phyloP scores from a whole-genome alignment of 2,329 filamentous ascomycete genomes.

The Escovopsis sp. region DNA sequence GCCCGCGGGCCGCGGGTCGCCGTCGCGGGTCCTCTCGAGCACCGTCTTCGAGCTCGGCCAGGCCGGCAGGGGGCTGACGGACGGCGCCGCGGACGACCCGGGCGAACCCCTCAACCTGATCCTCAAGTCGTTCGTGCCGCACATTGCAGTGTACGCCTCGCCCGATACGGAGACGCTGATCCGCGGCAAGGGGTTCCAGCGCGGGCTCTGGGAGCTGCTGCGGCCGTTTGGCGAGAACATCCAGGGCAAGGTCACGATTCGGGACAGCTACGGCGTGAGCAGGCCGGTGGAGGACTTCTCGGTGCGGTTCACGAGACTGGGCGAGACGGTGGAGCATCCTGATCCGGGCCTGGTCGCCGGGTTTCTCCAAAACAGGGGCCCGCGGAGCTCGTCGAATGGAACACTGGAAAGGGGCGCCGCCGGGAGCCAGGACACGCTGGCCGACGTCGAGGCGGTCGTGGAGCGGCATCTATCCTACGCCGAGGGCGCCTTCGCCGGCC shows the following conservation, averaged over 20 bases:
- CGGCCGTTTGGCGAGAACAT: conserved; percentile 83
- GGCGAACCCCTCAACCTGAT: conserved; percentile 51
- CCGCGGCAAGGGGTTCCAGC: conserved; percentile 66
- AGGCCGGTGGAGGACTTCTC: conserved; percentile 79
- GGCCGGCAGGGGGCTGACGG: conserved; percentile 26
- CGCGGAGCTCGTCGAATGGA: conserved; percentile 16
- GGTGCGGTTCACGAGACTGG: conserved; percentile 66
- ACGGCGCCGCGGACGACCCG: conserved; percentile 28
- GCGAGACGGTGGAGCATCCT: conserved; percentile 38
- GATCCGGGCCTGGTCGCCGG: conserved; percentile 20
- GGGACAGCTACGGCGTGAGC: conserved; percentile 79
- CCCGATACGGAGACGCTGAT: conserved; percentile 69
- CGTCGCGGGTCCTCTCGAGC: conserved; percentile 39
- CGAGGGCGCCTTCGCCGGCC: conserved; percentile 39
- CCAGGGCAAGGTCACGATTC: conserved; percentile 72
- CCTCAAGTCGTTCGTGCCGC: conserved; percentile 73
- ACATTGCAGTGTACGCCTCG: conserved; percentile 77
- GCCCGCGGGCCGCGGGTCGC: conserved; percentile 43
- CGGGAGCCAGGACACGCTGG: conserved; percentile 23
- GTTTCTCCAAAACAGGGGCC: conserved; percentile 19
- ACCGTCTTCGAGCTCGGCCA: conserved; percentile 39
- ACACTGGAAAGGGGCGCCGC: conserved; percentile 13
- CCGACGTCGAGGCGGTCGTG: conserved; percentile 65
- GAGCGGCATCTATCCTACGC: conserved; percentile 64
- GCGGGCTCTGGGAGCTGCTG: conserved; percentile 71